Percentiles rank a stretch among this genome's conserved stretches.
phyloP scores from a whole-genome alignment of 169 alveolate species.

The Babesia ovata region DNA sequence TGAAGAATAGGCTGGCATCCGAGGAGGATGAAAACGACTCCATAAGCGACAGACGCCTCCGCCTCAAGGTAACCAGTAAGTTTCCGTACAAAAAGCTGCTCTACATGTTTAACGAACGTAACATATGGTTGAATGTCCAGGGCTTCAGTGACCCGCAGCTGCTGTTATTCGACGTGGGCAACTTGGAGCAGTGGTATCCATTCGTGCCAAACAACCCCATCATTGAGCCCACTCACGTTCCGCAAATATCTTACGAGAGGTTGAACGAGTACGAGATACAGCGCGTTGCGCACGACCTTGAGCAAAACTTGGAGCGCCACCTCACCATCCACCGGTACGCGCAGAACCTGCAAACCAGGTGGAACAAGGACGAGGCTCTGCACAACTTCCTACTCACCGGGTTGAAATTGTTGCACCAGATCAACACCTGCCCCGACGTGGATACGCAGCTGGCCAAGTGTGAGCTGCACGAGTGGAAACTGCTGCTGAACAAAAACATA shows the following conservation, averaged over 20 bases:
- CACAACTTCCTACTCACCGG: slow-evolving; percentile 76
- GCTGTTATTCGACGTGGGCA: slow-evolving; percentile 75
- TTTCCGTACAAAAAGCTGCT: slow-evolving; percentile 77
- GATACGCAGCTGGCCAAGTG: slow-evolving; percentile 69
- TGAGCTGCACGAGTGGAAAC: slow-evolving; percentile 82
- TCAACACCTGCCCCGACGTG: slow-evolving; percentile 75
- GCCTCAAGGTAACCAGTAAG: slow-evolving; percentile 61
- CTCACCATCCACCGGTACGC: slow-evolving; percentile 77
- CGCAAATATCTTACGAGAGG: slow-evolving; percentile 51
- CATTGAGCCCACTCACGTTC: slow-evolving; percentile 43
- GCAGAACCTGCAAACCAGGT: slow-evolving; percentile 81
- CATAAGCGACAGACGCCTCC: slow-evolving; percentile 52
- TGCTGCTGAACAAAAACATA: slow-evolving; percentile 75
- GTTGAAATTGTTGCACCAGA: slow-evolving; percentile 73
- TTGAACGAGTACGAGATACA: slow-evolving; percentile 71
- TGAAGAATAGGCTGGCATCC: slow-evolving; percentile 63
- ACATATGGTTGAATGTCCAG: slow-evolving; percentile 80
- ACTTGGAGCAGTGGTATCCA: slow-evolving; percentile 73
- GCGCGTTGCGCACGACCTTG: slow-evolving; percentile 62
- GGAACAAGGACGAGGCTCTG: slow-evolving; percentile 79
- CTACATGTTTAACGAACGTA: slow-evolving; percentile 76
- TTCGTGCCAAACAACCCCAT: slow-evolving; percentile 59
- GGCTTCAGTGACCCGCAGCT: slow-evolving; percentile 68
- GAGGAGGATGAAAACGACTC: slow-evolving; percentile 11
- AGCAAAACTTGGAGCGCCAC: slow-evolving; percentile 63